Conservation (phyloP, 345 rosid species). For the Excoecaria cochinchinensis region DNA sequence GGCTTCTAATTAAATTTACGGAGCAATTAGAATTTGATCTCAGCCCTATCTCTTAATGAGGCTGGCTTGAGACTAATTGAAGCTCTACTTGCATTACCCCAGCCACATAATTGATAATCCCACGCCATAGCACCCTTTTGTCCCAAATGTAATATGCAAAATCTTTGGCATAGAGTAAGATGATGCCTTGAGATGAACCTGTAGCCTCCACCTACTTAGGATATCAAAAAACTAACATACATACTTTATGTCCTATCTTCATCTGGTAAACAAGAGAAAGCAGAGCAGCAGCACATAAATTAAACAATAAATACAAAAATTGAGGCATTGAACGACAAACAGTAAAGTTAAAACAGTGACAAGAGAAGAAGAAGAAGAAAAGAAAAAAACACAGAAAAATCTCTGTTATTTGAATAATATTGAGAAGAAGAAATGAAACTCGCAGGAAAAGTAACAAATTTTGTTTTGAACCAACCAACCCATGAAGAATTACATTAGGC, state of each 20-base stretch:
- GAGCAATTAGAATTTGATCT: too few species aligned
- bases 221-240: conserved; percentile 16
- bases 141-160: conserved; percentile 26
- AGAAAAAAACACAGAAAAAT: conserved; percentile 23
- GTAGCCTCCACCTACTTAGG: too few species aligned
- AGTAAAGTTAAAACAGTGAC: neutral
- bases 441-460: neutral
- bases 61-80: too few species aligned
- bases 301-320: conserved; percentile 11
- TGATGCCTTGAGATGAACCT: conserved; percentile 6
- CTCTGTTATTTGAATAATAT: conserved; percentile 43
- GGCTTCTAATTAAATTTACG: too few species aligned
- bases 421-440: conserved; percentile 40
- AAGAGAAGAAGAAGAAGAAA: neutral
- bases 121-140: conserved; percentile 6
- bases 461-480: conserved; percentile 40
- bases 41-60: too few species aligned
- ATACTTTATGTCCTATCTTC: too few species aligned
- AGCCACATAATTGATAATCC: too few species aligned
- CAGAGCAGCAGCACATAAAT: too few species aligned
- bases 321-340: conserved; percentile 4
- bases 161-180: conserved; percentile 11
- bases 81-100: too few species aligned
- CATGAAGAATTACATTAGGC: conserved; percentile 47
- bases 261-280: too few species aligned